Base-by-base conservation (phyloP, 805 yeast species). In the Priceomyces fermenticarens region DNA sequence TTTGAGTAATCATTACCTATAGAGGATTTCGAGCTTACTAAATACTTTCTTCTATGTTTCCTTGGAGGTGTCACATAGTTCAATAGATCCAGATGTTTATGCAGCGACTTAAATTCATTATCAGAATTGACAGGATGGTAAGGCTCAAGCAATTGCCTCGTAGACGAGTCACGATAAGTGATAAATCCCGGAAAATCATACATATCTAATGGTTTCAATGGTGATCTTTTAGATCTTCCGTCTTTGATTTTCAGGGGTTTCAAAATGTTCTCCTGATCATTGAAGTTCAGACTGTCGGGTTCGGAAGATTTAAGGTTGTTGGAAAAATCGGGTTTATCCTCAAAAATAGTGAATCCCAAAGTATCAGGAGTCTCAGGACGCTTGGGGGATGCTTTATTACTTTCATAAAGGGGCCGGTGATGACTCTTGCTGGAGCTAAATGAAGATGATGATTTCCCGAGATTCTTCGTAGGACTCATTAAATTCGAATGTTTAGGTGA, bases 211-310 rank as follows among this genome's bases (percentile, higher is more conserved):
- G 53, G 55, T 12, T 52, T 47, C 46, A 66, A 57, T 2, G 69
- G 65, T 11, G 17, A 32, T 46, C 72, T 54, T 15, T 36, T 10
- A 2, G 33, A 20, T 9, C 43, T 16, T 12, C 30, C 11, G 14
- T 34, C 33, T 20, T 32, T 26, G 39, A 27, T 39, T 43, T 30
- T 41, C 35, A 56, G 57, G 8, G 71, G 70, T 47, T 62, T 70
- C 44, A 66, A 54, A 34, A 66, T 57, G 47, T 70, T 70, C 45
- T 70, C 75, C 53, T 70, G 72, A 47, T 70, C 72, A 40, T 56
- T 55, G 44, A 62, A 60, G 43, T 55, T 55, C 17, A 41, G 49
- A 31, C 46, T 51, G 4, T 32, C 35, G 14, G 11, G 27, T 13
- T 17, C 16, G 12, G 9, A 15, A n/a, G 25, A 23, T 12, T 26